These are phyloP conservation scores for Chaetomiaceae sp. DNA, from an alignment of 2,329 filamentous ascomycete species.

Conservation along the genomic window DNA sequence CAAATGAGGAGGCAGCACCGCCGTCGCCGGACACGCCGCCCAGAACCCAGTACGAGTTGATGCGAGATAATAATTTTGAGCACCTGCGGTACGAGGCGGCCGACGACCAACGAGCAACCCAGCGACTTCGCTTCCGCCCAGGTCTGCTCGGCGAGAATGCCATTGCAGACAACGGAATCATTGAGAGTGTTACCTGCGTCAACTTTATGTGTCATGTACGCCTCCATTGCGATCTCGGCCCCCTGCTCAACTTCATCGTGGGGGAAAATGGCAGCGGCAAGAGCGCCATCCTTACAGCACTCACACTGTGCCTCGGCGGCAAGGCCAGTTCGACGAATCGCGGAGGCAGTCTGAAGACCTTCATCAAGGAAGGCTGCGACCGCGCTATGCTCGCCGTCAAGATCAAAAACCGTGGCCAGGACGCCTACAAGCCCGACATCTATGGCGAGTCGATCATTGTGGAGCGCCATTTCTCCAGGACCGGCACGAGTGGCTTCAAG, in stretches of 20 bases:
- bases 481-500: conserved; percentile 77
- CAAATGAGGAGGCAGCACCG: conserved; percentile 29
- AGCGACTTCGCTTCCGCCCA: conserved; percentile 49
- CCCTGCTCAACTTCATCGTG: conserved; percentile 95
- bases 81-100: conserved; percentile 53
- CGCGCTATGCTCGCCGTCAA: conserved; percentile 72
- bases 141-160: conserved; percentile 60
- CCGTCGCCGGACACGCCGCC: conserved; percentile 36
- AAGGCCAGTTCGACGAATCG: conserved; percentile 92
- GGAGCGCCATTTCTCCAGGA: conserved; percentile 80
- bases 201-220: conserved; percentile 97
- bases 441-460: conserved; percentile 84
- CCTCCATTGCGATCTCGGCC: conserved; percentile 79
- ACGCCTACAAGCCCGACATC: conserved; percentile 75
- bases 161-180: conserved; percentile 77
- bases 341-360: conserved; percentile 77
- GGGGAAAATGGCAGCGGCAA: conserved; percentile 98
- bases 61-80: conserved; percentile 55
- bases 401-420: conserved; percentile 84
- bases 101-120: conserved; percentile 62
- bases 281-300: conserved; percentile 87
- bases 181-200: conserved; percentile 78
- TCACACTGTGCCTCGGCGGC: conserved; percentile 90
- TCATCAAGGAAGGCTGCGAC: conserved; percentile 86
- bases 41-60: conserved; percentile 58